Conservation (phyloP, 305 asterid genomes). For the Coffea humblotiana region DNA sequence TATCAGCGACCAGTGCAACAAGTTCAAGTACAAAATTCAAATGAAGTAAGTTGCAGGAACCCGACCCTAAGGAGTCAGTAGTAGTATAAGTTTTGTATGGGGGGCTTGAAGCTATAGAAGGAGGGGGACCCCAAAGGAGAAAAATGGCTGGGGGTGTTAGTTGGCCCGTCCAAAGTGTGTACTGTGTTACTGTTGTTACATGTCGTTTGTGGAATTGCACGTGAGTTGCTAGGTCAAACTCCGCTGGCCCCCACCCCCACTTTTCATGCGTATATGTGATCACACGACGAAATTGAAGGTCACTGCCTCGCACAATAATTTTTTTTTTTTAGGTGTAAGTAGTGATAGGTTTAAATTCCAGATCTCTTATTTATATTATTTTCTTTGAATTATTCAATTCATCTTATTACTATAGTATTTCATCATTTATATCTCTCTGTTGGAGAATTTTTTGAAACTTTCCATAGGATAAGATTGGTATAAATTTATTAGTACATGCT, state of each 20-base stretch:
- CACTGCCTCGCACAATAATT: neutral
- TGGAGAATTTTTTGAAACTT: neutral
- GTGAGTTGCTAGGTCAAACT: conserved; percentile 33
- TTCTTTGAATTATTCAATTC: too few species aligned
- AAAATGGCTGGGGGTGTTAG: conserved; percentile 3
- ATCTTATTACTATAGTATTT: too few species aligned
- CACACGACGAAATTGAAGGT: conserved; percentile 16
- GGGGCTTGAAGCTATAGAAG: neutral
- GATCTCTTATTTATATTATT: too few species aligned
- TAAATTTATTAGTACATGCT: neutral
- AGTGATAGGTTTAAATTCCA: too few species aligned
- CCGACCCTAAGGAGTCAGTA: too few species aligned
- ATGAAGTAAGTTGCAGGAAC: too few species aligned
- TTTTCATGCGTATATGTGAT: neutral
- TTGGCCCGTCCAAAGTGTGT: conserved; percentile 6
- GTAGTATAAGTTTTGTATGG: too few species aligned
- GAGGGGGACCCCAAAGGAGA: conserved; percentile 1
- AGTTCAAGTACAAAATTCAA: too few species aligned
- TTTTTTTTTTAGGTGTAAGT: too few species aligned
- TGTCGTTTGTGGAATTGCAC: conserved; percentile 28
- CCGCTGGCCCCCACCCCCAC: conserved; percentile 21
- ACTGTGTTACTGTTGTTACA: conserved; percentile 6
- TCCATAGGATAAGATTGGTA: neutral
- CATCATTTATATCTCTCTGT: neutral
- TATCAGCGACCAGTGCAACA: too few species aligned